Evolutionary conservation across 2,329 filamentous ascomycete genomes (phyloP).

Genomic region (Phaeosphaeriaceae sp.): DNA sequence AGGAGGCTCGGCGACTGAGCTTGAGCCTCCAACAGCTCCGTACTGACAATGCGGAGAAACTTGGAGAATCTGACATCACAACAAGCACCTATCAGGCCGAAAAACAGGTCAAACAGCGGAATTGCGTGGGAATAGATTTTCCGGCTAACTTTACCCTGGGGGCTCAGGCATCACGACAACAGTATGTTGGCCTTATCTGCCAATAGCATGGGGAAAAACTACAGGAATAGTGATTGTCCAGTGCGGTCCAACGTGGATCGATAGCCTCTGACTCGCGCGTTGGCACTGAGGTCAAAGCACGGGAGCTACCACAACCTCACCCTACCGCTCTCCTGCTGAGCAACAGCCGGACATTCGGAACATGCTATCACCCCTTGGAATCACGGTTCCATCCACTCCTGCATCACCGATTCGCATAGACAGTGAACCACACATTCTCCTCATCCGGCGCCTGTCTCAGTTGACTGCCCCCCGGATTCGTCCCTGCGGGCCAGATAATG

Average conservation of each 20-base stretch:
- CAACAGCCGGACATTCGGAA: not conserved
- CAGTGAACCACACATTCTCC: constrained; percentile 33
- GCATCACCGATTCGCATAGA: constrained; percentile 14
- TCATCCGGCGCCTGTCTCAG: constrained; percentile 23
- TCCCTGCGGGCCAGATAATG: constrained; percentile 33
- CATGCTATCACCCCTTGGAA: too few species aligned
- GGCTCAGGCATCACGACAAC: too few species aligned
- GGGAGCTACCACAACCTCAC: too few species aligned
- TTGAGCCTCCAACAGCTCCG: not conserved
- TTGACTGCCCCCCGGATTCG: constrained; percentile 31
- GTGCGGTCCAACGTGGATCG: too few species aligned
- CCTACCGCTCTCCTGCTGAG: too few species aligned
- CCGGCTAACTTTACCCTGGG: too few species aligned
- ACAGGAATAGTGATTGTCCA: too few species aligned
- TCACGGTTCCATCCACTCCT: too few species aligned
- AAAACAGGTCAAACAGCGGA: not conserved
- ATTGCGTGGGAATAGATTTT: not conserved
- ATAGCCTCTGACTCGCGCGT: not conserved
- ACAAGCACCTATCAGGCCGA: not conserved
- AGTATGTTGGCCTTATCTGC: not conserved
- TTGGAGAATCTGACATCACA: not conserved
- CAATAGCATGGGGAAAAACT: too few species aligned
- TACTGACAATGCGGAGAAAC: not conserved
- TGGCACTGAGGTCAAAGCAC: too few species aligned
- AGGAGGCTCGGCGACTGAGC: not conserved